Percentiles rank a stretch among this genome's conserved stretches.
phyloP scores from a whole-genome alignment of 1,139 yeast species.

The Lodderomyces margitis region DNA sequence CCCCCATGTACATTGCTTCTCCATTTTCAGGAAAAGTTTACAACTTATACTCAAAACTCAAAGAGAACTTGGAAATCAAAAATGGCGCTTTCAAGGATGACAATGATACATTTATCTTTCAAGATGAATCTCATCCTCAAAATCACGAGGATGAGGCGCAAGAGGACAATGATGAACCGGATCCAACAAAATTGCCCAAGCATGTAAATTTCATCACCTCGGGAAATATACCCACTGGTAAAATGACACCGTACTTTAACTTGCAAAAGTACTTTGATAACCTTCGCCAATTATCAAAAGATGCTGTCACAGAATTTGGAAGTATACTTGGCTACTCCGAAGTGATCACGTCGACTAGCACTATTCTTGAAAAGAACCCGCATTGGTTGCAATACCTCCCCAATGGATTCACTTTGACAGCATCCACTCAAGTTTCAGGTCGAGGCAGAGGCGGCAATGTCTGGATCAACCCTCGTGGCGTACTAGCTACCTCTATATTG shows the following conservation, averaged over 20 bases:
- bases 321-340: constrained; percentile 72
- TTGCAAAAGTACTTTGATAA: constrained; percentile 52
- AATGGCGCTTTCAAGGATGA: constrained; percentile 48
- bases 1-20: constrained; percentile 57
- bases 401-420: constrained; percentile 68
- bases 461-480: constrained; percentile 95
- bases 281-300: constrained; percentile 31
- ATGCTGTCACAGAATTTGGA: constrained; percentile 49
- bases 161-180: constrained; percentile 23
- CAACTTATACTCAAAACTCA: constrained; percentile 29
- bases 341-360: constrained; percentile 84
- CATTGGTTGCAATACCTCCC: constrained; percentile 59
- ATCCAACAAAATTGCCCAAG: constrained; percentile 54
- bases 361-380: constrained; percentile 73
- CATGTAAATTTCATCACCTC: constrained; percentile 47
- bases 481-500: constrained; percentile 75
- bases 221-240: constrained; percentile 41
- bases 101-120: constrained; percentile 53
- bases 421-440: constrained; percentile 85
- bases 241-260: constrained; percentile 71
- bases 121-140: constrained; percentile 22
- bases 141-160: constrained; percentile 11
- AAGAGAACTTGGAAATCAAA: constrained; percentile 40
- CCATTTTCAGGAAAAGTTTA: constrained; percentile 21
- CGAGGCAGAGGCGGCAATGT: constrained; percentile 93